phyloP scores from a whole-genome alignment of 805 yeast species.

The Komagataella pseudopastoris region DNA sequence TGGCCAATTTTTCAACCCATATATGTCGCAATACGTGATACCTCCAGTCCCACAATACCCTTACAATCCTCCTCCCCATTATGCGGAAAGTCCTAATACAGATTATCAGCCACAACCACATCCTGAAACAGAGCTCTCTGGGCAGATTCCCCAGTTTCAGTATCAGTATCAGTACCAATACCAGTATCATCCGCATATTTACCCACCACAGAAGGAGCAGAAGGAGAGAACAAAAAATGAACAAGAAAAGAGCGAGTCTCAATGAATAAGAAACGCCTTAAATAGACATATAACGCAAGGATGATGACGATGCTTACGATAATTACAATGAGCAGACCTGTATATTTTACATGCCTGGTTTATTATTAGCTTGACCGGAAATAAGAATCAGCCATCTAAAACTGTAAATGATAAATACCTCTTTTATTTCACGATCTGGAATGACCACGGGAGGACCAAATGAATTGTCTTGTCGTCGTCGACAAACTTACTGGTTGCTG shows the following conservation, averaged over 20 bases:
- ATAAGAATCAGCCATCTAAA: neutral
- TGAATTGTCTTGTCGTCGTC: conserved; percentile 78
- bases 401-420: neutral
- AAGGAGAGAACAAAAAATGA: neutral
- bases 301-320: neutral
- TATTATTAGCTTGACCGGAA: neutral
- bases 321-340: neutral
- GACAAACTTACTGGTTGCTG: conserved; percentile 67
- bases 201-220: neutral
- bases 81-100: neutral
- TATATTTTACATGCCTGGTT: neutral
- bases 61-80: neutral
- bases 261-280: neutral
- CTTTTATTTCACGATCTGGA: conserved; percentile 51
- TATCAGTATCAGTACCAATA: conserved; percentile 1
- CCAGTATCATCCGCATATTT: neutral
- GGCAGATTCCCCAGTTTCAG: neutral
- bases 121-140: neutral
- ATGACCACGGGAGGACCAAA: conserved; percentile 72
- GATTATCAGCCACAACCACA: neutral
- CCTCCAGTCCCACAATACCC: neutral
- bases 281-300: neutral
- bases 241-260: neutral
- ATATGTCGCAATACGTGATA: neutral
- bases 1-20: neutral